Conservation (phyloP, 345 rosid genomes). For the Nasturtium officinale region DNA sequence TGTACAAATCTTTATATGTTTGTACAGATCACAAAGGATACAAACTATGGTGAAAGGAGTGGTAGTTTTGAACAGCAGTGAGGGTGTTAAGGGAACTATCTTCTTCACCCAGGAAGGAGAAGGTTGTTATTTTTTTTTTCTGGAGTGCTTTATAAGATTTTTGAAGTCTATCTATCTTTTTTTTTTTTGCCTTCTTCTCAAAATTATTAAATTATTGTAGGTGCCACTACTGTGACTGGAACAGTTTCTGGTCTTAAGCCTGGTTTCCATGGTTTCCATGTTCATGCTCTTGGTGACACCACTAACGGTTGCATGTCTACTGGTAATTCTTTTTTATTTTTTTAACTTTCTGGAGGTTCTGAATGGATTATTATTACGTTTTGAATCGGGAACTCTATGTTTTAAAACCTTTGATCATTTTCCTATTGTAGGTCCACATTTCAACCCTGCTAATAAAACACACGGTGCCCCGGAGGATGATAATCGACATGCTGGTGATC, state of each 20-base stretch:
- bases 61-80: conserved; percentile 66
- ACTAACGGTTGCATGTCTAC: conserved; percentile 99
- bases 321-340: conserved; percentile 54
- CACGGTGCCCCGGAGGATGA: conserved; percentile 93
- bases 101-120: conserved; percentile 78
- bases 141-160: background rate
- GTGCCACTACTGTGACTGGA: conserved; percentile 78
- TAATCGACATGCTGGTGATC: conserved; percentile 93
- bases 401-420: background rate
- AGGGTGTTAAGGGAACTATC: conserved; percentile 81
- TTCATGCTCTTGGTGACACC: conserved; percentile 97
- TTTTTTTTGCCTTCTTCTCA: background rate
- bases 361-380: background rate
- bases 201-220: conserved; percentile 38
- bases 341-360: background rate
- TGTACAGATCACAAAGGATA: conserved; percentile 68
- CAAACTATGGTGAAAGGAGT: conserved; percentile 83
- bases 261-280: conserved; percentile 95
- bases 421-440: conserved; percentile 72
- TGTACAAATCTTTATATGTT: conserved; percentile 5
- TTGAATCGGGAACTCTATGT: background rate
- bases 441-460: conserved; percentile 77
- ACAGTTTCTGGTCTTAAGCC: conserved; percentile 85
- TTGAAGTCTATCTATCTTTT: background rate
- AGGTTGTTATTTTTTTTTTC: conserved; percentile 45